phyloP scores from a whole-genome alignment of 306 rosid species.

The Lablab purpureus region DNA sequence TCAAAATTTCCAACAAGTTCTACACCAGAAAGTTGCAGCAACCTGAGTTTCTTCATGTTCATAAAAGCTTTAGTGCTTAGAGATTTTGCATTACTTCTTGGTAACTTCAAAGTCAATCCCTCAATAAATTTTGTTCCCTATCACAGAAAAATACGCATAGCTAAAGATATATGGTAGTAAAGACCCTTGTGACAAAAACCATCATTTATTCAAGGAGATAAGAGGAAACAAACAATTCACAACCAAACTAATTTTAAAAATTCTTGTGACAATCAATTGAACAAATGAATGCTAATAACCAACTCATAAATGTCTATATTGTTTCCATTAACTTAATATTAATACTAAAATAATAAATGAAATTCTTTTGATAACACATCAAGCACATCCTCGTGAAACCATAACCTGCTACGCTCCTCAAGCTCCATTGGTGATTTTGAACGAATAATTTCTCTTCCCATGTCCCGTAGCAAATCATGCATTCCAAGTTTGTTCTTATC shows the following conservation, averaged over 20 bases:
- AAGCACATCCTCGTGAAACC: conserved; percentile 15
- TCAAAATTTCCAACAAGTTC: conserved; percentile 46
- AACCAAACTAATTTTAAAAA: not conserved
- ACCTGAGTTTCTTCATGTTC: conserved; percentile 46
- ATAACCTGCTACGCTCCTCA: conserved; percentile 35
- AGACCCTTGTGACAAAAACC: not conserved
- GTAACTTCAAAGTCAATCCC: conserved; percentile 44
- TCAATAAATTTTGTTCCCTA: conserved; percentile 43
- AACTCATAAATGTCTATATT: not conserved
- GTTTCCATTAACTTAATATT: not conserved
- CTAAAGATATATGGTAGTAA: not conserved
- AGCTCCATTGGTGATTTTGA: not conserved
- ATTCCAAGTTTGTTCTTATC: conserved; percentile 29
- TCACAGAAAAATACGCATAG: not conserved
- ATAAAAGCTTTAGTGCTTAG: conserved; percentile 33
- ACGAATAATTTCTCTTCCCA: conserved; percentile 44
- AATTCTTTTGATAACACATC: conserved; percentile 9
- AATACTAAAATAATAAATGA: not conserved
- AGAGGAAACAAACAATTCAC: not conserved
- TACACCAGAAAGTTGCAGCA: conserved; percentile 39
- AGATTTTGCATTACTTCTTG: not conserved
- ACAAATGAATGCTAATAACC: not conserved
- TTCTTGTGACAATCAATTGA: not conserved
- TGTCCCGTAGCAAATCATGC: conserved; percentile 40
- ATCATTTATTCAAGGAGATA: not conserved